Conservation (phyloP, 331 rosid genomes). For the Stylosanthes scabra region DNA sequence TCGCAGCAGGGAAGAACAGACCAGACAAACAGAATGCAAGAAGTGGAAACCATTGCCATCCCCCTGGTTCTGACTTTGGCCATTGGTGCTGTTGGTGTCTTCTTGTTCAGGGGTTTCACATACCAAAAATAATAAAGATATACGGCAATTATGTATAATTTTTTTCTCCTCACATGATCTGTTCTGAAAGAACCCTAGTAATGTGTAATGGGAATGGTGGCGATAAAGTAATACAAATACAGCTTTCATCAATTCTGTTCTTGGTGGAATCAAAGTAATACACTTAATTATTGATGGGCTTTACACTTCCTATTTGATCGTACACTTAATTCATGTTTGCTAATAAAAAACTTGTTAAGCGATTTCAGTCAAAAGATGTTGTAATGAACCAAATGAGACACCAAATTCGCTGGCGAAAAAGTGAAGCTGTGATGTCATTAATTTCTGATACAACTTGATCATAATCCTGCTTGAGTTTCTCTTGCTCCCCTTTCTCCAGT, state of each 20-base stretch:
- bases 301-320: too few species aligned
- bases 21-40: constrained; percentile 49
- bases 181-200: constrained; percentile 3
- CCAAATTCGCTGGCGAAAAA: constrained; percentile 36
- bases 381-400: too few species aligned
- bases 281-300: too few species aligned
- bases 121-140: constrained; percentile 57
- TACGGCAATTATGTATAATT: neutral
- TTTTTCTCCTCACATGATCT: neutral
- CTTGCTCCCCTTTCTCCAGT: constrained; percentile 67
- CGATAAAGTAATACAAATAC: too few species aligned
- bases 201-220: neutral
- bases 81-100: constrained; percentile 69
- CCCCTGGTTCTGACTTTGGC: constrained; percentile 73
- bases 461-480: constrained; percentile 70
- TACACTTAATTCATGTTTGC: too few species aligned
- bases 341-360: too few species aligned
- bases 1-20: constrained; percentile 58
- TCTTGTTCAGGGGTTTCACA: constrained; percentile 61
- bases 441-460: constrained; percentile 72
- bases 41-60: constrained; percentile 49
- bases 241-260: too few species aligned
- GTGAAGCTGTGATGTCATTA: constrained; percentile 57
- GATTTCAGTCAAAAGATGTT: too few species aligned
- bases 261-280: too few species aligned